Base-by-base conservation (phyloP, 805 yeast species). In the Spathaspora hagerdaliae region DNA sequence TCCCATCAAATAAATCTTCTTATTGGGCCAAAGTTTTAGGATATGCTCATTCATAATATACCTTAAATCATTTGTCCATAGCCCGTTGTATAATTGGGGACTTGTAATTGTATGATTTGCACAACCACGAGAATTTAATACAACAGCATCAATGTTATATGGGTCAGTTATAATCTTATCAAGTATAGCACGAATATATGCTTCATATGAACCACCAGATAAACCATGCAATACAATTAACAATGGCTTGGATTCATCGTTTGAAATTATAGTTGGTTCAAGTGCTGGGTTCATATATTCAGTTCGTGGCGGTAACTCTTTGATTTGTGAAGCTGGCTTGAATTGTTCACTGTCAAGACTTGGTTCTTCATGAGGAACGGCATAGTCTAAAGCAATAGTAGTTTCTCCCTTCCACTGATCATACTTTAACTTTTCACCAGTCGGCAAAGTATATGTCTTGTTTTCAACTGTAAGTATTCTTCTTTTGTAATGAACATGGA, bases 161-260 rank as follows among this genome's bases (percentile, higher is more conserved):
- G 65, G 64, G 5, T 63, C 63, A 1, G 60, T 54, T 31, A 75
- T 71, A 40, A 83, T 62, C 15, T 65, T 61, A 39, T 67, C 65
- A 33, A 79, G 63, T 34, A 81, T 65, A 7, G 84, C 75, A 50
- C 89, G 73, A 39, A 85, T 77, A 46, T 82, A 82, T 15, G 87
- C 81, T 59, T 86, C 94, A 54, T 82, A 86, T 12, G 88, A 81
- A 1, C 95, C 95, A 47, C 94, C 92, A 27, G 87, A 84, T 34
- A 86, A 69, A 1, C 94, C 95, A 56, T 86, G 92, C 41, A 77
- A 63, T 7, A 84, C 78, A 31, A 86, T 67, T 15, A 82, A 70
- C 40, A 86, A 67, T 4, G 91, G 91, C 48, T 71, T 73, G 8
- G 68, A 59, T 45, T 73, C 73, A 38, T 64, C 65, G 7, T 58